Evolutionary conservation across 1,284 basidiomycete species (phyloP), one percentile per base, ranked within the genome.

Genomic region (Sutorius eximius): DNA sequence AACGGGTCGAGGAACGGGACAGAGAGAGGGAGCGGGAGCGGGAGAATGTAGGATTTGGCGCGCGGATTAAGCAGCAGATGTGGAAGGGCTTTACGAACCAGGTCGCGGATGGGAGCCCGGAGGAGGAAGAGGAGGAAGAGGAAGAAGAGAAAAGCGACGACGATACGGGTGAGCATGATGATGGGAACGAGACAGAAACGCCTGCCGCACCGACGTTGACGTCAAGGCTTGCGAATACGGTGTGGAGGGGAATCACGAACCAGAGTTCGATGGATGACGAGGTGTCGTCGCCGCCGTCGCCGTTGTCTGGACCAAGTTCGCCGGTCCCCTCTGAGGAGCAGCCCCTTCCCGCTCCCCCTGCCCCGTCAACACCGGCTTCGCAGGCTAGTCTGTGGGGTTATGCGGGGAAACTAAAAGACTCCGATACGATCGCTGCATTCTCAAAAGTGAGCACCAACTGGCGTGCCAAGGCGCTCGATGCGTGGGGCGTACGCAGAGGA

Each of bases 221-320:
- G 12, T 79, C 81, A 34, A 77, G 81, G 41, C 65, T 88, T 12
- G 81, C 84, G 10, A 80, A 72, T 51, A 81, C 80, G 13, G 79
- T 89, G 16, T 89, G 86, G 85, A 78, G 80, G 62, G 87, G 87
- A 9, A 84, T 90, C 58, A 89, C 85, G 3, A 90, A 89, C 62
- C 83, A 86, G 67, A 81, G 78, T 52, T 82, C 85, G 1, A 86
- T 87, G 85, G 86, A 87, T 18, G 69, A 69, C 12, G 61, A 72
- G 16, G 20, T 59, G 2, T 69, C 63, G 2, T 74, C 76, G 3
- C 81, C 83, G 13, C 75, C 81, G 2, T 77, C 81, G 6, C 79
- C 82, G 2, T 61, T 70, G 16, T 70, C 72, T 11, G 64, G 69
- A 13, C 64, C 63, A 29, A 63, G 66, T 1, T 67, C 75, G 24